Conservation (phyloP, 768 basidiomycete genomes). For the Podaxis pistillaris region DNA sequence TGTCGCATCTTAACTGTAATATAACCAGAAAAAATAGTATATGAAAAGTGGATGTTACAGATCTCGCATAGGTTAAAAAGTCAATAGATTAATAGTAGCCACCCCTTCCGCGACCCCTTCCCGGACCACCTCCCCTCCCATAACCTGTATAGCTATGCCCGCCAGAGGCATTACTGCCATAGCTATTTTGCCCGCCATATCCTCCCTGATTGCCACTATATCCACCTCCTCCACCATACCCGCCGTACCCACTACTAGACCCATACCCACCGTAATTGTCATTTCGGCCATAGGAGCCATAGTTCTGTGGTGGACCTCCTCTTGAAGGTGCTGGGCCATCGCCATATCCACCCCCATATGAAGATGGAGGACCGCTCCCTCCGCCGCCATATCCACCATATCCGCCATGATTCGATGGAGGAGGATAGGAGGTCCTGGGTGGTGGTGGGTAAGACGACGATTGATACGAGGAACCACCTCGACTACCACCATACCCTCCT, state of each 20-base stretch:
- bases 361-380: conserved; percentile 10
- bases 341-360: conserved; percentile 30
- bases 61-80: neutral
- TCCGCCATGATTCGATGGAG: conserved; percentile 26
- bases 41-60: conserved; percentile 7
- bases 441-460: conserved; percentile 9
- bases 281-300: conserved; percentile 31
- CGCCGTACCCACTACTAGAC: conserved; percentile 30
- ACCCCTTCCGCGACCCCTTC: conserved; percentile 44
- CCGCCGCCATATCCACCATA: conserved; percentile 24
- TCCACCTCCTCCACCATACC: conserved; percentile 23
- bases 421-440: conserved; percentile 10
- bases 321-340: conserved; percentile 21
- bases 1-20: neutral
- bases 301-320: conserved; percentile 25
- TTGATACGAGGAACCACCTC: conserved; percentile 22
- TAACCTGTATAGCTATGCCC: conserved; percentile 23
- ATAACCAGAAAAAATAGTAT: neutral
- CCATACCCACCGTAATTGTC: conserved; percentile 29
- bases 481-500: conserved; percentile 27
- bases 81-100: conserved; percentile 36
- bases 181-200: conserved; percentile 20
- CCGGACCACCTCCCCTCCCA: conserved; percentile 27
- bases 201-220: conserved; percentile 32
- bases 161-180: conserved; percentile 27